Base-by-base conservation (phyloP, 148 eudicot species). In the Persicaria maculosa region DNA sequence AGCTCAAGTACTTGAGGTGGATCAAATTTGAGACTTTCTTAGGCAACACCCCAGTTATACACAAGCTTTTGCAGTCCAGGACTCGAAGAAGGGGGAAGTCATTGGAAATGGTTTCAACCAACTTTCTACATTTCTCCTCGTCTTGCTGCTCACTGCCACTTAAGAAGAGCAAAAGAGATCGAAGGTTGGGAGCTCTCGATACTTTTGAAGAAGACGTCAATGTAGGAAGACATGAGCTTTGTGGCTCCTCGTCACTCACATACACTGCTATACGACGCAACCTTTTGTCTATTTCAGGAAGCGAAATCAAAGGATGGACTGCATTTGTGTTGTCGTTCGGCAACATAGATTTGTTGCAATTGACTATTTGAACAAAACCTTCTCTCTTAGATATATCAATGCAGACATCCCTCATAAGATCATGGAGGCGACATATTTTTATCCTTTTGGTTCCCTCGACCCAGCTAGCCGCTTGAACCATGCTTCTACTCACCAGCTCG, bases 381-480 rank as follows among this genome's bases (percentile, higher is more conserved):
- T 65, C 71, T 65, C 19, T 9, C 4, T 36, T 65, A 9, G 71
- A 44, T 7, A 9, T 65, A 4, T 15, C n/a, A 65, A 65, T 44
- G 71, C 71, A 65, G 10, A 65, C 7, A 8, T 65, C 71, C 71
- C 71, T 65, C 44, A 65, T 65, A 65, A 65, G 71, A 65, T 65
- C 71, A 65, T 65, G 71, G 5, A 65, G 45, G 47, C 71, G 71
- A 65, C 71, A 65, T 31, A 45, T 1, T 65, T 2, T 0, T 10
- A 65, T 65, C n/a, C 47, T 65, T 65, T 44, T 45, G 4, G 17
- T 8, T 9, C 12, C 16, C 10, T 0, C 0, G 45, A 5, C 47
- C 8, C 71, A 11, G 4, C 17, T 31, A 65, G 15, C 71, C 0
- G 7, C 71, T 65, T 31, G 14, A 36, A 65, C 71, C 44, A 65